Conservation (phyloP, 176 grass and related monocot species). For the Eleusine coracana region DNA sequence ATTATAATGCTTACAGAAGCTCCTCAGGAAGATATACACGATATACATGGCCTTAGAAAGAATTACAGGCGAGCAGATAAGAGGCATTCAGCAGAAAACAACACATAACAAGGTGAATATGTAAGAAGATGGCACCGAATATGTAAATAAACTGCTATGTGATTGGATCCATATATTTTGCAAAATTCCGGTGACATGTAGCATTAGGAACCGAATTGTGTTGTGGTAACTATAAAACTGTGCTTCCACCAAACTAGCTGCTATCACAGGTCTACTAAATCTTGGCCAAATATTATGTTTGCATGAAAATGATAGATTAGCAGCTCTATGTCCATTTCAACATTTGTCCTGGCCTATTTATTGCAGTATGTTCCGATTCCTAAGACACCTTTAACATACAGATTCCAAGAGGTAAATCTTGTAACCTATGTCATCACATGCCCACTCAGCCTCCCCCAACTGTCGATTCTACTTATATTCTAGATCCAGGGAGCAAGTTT, state of each 20-base stretch:
- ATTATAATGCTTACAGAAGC: not conserved
- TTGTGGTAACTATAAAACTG: not conserved
- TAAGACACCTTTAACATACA: not conserved
- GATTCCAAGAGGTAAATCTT: not conserved
- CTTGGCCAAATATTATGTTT: not conserved
- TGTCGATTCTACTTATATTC: not conserved
- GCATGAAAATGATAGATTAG: not conserved
- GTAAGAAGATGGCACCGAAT: not conserved
- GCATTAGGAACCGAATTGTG: not conserved
- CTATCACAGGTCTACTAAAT: not conserved
- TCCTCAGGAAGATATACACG: not conserved
- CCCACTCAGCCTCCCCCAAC: not conserved
- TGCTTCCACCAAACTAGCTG: not conserved
- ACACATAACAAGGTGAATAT: not conserved
- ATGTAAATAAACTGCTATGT: not conserved
- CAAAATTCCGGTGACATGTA: not conserved
- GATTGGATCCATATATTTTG: not conserved
- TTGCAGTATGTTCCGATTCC: slow-evolving; percentile 9
- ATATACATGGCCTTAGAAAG: not conserved
- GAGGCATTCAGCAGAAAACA: not conserved
- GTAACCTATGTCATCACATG: not conserved
- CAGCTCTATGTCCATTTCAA: not conserved
- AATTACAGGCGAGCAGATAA: slow-evolving; percentile 1
- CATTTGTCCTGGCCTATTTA: not conserved
- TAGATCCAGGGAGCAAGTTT: slow-evolving; percentile 2